Percentiles rank a stretch among this genome's conserved stretches.
Evolutionary conservation across 1,284 basidiomycete species (phyloP).

Genomic region (Cutaneotrichosporon cavernicola): DNA sequence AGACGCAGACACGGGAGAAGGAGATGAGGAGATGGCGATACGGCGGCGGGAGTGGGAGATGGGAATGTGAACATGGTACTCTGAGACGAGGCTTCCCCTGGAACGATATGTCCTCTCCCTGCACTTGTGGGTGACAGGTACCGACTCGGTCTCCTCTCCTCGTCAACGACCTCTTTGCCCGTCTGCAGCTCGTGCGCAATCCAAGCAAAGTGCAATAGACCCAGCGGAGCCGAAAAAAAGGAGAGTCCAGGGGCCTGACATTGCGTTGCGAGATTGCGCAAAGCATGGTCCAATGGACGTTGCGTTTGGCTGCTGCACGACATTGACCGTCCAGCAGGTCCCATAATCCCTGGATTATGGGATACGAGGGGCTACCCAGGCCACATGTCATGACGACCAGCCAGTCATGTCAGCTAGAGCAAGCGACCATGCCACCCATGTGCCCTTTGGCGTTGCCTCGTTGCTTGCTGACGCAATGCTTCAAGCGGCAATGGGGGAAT

Average conservation of each 20-base stretch:
- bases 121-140: background rate
- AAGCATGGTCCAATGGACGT: background rate
- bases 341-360: background rate
- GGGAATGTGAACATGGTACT: background rate
- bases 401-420: background rate
- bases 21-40: background rate
- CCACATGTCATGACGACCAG: background rate
- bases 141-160: background rate
- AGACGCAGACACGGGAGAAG: background rate
- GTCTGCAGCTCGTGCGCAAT: no score
- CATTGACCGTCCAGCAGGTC: background rate
- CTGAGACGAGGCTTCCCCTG: background rate
- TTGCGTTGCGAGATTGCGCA: background rate
- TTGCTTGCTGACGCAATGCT: background rate
- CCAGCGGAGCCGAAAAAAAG: no score
- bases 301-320: background rate
- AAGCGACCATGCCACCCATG: background rate
- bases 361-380: background rate
- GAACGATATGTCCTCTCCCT: background rate
- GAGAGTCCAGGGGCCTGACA: background rate
- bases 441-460: background rate
- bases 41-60: background rate
- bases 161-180: background rate
- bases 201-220: no score
- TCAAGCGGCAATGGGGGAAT: background rate